Base-by-base conservation (phyloP, 805 yeast genomes). In the Metschnikowia continentalis region DNA sequence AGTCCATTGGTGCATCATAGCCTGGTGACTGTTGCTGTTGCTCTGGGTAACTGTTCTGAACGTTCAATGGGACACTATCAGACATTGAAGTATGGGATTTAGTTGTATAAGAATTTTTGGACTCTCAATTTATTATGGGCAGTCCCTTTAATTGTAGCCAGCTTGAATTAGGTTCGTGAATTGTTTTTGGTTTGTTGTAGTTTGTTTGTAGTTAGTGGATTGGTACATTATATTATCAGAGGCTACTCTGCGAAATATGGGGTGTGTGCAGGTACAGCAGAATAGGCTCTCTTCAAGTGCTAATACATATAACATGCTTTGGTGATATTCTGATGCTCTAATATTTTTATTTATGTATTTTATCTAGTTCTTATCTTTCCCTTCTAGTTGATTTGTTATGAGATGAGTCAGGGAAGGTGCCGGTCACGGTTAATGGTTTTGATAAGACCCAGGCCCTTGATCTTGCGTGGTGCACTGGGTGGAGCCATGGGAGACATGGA, bases 381-480 rank as follows among this genome's bases (percentile, higher is more conserved):
- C 11, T 26, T 26, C 30, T 8, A 26, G 4, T 26, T 26, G 30
- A 23, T 23, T 23, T 23, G 10, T 23, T 23, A 3, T 23, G 30
- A 4, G 30, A 26, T 26, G 30, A 1, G 30, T 23, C 43, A 37
- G 1, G 67, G 68, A 20, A 65, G 55, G 38, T 62, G 56, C 15
- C 68, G 53, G 1, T 65, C 68, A n/a, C 68, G 42, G 23, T 45
- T 50, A 19, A 60, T 47, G 15, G 50, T 51, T 17, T 58, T 61
- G 20, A 61, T 47, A 3, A 61, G 42, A 8, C 58, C 58, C 33
- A 52, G 55, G 10, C 60, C 58, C 46, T 56, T 61, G 35, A 69
- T 69, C 33, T 60, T 54, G 6, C 66, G 54, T 5, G 74, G 72
- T 2, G 63, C 63, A 33, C 62, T 59, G 2, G 58, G 54, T 4